Base-by-base conservation (phyloP, 2,329 filamentous ascomycete genomes). In the Arthrobotrys megalospora region DNA sequence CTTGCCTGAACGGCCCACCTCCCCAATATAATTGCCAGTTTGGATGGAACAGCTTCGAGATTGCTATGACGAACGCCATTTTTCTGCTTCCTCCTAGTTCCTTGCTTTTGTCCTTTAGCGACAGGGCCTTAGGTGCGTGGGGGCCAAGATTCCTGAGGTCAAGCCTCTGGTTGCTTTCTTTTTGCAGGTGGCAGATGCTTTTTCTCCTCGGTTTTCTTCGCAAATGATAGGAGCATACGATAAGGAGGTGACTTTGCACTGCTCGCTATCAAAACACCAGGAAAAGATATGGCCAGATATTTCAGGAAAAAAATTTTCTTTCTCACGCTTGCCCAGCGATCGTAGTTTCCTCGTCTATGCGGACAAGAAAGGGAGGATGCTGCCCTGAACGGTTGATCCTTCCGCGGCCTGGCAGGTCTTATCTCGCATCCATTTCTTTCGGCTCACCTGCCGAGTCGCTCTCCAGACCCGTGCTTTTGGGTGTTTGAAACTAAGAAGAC, bases 351-450 rank as follows among this genome's bases (percentile, higher is more conserved):
- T 72, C 52, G 63, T 66, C 75, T 67, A 60, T 72, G 45, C 67
- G 62, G 67, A 55, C 53, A 62, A 45, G 67, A 78, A 77, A 58
- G 75, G 53, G 53, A 78, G 62, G 45, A 77, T 77, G 55, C 67
- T 78, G 66, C 75, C 75, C 38, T 58, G 24, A 72, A 78, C 62
- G 67, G 75, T 41, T 67, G 62, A 78, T 78, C 68, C 16, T 78
- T 72, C 75, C 75, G 75, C 60, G 62, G 68, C 62, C 67, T 67
- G 62, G 75, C 63, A 78, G 67, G 75, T 78, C 75, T 78, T 78
- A 69, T 72, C 72, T 67, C n/a, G 52, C 67, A 47, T 47, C 45
- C 48, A 60, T 66, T 58, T 60, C 45, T 47, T 63, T 78, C 67
- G 63, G 62, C 38, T 72, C 60, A 78, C 67, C 67, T 78, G 67